Base-by-base conservation (phyloP, 495 filamentous ascomycete species). In the Beverwykella pulmonaria region DNA sequence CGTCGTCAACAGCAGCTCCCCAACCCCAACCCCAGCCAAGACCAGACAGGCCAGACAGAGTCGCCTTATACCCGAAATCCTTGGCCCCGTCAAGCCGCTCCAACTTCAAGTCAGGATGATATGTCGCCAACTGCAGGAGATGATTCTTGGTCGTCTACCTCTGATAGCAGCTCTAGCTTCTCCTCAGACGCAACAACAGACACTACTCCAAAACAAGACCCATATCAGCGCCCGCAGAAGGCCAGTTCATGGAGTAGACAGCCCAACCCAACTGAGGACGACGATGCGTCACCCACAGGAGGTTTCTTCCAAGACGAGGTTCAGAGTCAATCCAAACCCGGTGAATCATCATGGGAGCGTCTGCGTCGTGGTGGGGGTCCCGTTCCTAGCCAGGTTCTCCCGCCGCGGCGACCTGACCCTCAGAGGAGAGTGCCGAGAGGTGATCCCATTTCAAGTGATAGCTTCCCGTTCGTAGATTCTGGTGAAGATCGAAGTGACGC, bases 401-500 rank as follows among this genome's bases (percentile, higher is more conserved):
- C 19, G 27, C 22, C 49, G 20, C 19, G 52, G 7, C 34, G 55
- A n/a, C 23, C 27, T n/a, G 41, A 59, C 10, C 59, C 39, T 22
- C 65, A 50, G 7, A 32, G 29, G 2, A 34, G 53, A 17, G 67
- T 56, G 47, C 61, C 53, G 22, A 26, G 34, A 25, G 62, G 66
- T 44, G 57, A 36, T 5, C 54, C 62, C 5, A 70, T 30, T 6
- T 19, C 62, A 26, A 63, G 72, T 2, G 80, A 82, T 56, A 75
- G 73, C 19, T 82, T 78, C 56, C 47, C 77, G 12, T 82, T 80
- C 44, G 75, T 75, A 7, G 68, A 59, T 0, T 69, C 71, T 0
- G 78, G 77, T 0, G 72, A 76, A 50, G 80, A 81, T 48, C 68
- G 74, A 22, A 59, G 72, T 14, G 67, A 74, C 36, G 82, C 78